Evolutionary conservation across 345 rosid species (phyloP), one percentile per base, ranked within the genome.

Genomic region (Turnera subulata): DNA sequence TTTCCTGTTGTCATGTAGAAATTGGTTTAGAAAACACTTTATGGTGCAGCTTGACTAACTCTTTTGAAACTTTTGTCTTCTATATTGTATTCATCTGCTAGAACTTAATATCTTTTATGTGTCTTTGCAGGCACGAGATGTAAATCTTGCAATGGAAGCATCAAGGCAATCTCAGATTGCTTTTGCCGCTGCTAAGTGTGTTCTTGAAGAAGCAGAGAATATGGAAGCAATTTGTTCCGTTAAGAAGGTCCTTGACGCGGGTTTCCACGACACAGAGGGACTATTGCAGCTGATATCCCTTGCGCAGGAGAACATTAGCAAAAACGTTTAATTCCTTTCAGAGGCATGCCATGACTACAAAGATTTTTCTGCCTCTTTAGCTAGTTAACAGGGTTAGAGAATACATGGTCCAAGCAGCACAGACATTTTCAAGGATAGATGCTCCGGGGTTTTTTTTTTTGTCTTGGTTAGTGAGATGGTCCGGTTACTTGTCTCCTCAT

Each of bases 71-170:
- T n/a, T n/a, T n/a, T n/a, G n/a, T n/a, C n/a, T n/a, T n/a, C n/a
- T n/a, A n/a, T n/a, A n/a, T n/a, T n/a, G n/a, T n/a, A n/a, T n/a
- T n/a, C n/a, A n/a, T n/a, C n/a, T n/a, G n/a, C n/a, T n/a, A n/a
- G n/a, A n/a, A n/a, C n/a, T n/a, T n/a, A n/a, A n/a, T n/a, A n/a
- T n/a, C 35, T 8, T 29, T 29, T 29, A 29, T 29, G 35, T 29
- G 35, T 29, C 8, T 29, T 59, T 47, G 54, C 52, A 63, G 67
- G 53, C 52, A 13, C 53, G 45, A 47, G 53, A 63, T 42, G 67
- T 63, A 15, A 53, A 46, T 19, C 46, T 29, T 53, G 59, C 67
- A 43, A 54, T 63, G 67, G 67, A 53, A 54, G 67, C 66, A 50
- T 62, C 58, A 4, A 62, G 58, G 51, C 52, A 62, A 53, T 62